Conservation (phyloP, 2,329 filamentous ascomycete species). For the Corynespora cassiicola region DNA sequence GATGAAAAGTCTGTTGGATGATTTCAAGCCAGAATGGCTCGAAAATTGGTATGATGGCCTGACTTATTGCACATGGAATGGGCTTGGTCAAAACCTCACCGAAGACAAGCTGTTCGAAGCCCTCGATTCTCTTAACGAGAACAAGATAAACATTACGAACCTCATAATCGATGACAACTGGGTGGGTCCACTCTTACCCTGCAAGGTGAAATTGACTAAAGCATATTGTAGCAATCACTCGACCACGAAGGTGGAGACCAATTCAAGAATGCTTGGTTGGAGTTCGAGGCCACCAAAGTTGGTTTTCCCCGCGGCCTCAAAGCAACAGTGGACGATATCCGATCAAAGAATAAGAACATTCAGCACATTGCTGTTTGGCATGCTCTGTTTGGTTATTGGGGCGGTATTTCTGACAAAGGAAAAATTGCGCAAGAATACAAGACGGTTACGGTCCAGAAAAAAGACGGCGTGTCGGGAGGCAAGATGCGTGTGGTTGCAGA, state of each 20-base stretch:
- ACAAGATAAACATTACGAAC: constrained; percentile 78
- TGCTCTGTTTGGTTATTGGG: constrained; percentile 72
- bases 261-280: constrained; percentile 64
- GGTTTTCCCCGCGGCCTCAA: constrained; percentile 84
- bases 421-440: constrained; percentile 80
- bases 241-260: constrained; percentile 56
- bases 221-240: constrained; percentile 41
- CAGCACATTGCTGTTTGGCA: constrained; percentile 94
- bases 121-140: constrained; percentile 71
- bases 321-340: constrained; percentile 71
- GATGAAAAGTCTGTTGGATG: constrained; percentile 53
- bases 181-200: constrained; percentile 49
- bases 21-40: constrained; percentile 70
- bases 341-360: constrained; percentile 72
- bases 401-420: constrained; percentile 78
- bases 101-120: constrained; percentile 81
- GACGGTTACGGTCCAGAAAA: constrained; percentile 66
- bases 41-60: constrained; percentile 92
- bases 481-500: constrained; percentile 76
- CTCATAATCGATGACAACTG: constrained; percentile 98
- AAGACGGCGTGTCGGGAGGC: constrained; percentile 64
- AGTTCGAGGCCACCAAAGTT: constrained; percentile 83
- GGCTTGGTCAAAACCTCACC: constrained; percentile 80
- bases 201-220: constrained; percentile 1
- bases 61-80: constrained; percentile 97